Evolutionary conservation across 2,329 filamentous ascomycete species (phyloP).

Genomic region (Blastomyces gilchristii): DNA sequence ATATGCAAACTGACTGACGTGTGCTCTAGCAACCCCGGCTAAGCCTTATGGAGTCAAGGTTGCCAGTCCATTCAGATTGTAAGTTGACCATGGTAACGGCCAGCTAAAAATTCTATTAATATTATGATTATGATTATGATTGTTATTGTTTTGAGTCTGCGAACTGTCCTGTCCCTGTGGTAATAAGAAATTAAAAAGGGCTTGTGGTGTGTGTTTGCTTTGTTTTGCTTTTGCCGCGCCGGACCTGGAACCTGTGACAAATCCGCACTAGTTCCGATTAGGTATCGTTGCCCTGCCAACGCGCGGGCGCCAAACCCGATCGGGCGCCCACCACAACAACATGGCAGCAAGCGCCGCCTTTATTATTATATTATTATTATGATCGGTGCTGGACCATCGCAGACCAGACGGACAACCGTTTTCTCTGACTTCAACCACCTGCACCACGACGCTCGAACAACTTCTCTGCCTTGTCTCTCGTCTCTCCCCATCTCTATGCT

Average conservation of each 20-base stretch:
- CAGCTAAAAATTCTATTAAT: too few species aligned
- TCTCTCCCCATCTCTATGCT: background rate
- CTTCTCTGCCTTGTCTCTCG: background rate
- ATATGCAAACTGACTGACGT: too few species aligned
- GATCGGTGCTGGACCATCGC: background rate
- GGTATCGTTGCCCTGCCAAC: conserved; percentile 33
- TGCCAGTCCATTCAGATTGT: too few species aligned
- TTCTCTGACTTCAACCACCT: background rate
- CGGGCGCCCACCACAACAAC: conserved; percentile 28
- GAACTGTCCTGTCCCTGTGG: background rate
- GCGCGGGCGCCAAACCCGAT: conserved; percentile 22
- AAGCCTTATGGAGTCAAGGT: too few species aligned
- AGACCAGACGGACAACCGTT: background rate
- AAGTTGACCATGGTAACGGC: too few species aligned
- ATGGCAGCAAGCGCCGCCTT: conserved; percentile 8
- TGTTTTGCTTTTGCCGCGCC: background rate
- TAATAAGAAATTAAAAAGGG: background rate
- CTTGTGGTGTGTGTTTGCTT: background rate
- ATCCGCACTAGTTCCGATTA: conserved; percentile 19
- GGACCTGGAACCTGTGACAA: background rate
- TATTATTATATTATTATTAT: background rate
- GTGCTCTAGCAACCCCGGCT: too few species aligned
- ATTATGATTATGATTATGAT: too few species aligned
- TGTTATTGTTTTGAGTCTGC: background rate
- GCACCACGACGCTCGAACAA: background rate